Conservation (phyloP, 2,329 filamentous ascomycete genomes). For the Chalaropsis ovoidea region DNA sequence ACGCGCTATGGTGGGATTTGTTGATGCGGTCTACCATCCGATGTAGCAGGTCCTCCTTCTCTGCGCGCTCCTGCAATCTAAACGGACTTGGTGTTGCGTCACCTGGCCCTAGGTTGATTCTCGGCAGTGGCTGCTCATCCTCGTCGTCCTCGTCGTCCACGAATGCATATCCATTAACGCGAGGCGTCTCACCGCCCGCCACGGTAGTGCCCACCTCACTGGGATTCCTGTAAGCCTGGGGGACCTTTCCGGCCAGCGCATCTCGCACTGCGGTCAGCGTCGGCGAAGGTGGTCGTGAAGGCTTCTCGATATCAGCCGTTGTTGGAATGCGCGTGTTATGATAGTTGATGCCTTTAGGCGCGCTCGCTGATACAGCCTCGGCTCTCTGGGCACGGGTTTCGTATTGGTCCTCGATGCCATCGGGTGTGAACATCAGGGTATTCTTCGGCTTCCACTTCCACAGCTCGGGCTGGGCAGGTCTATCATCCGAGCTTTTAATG, state of each 20-base stretch:
- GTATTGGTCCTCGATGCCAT: constrained; percentile 49
- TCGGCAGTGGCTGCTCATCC: constrained; percentile 28
- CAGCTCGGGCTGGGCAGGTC: constrained; percentile 64
- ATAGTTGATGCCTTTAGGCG: constrained; percentile 68
- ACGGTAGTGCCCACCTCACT: constrained; percentile 34
- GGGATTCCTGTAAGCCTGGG: constrained; percentile 52
- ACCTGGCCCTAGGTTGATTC: constrained; percentile 49
- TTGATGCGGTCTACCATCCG: constrained; percentile 76
- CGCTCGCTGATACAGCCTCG: constrained; percentile 60
- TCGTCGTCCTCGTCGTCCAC: constrained; percentile 66
- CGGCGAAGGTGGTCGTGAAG: constrained; percentile 56
- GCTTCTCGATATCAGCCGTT: constrained; percentile 32
- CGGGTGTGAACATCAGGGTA: constrained; percentile 73
- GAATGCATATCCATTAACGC: constrained; percentile 88
- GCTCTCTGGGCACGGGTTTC: constrained; percentile 57
- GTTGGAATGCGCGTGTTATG: constrained; percentile 60
- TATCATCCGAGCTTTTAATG: constrained; percentile 56
- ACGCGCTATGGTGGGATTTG: constrained; percentile 56
- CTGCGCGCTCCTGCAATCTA: constrained; percentile 61
- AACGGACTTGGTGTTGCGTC: constrained; percentile 68
- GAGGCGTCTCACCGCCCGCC: constrained; percentile 58
- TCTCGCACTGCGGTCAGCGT: constrained; percentile 76
- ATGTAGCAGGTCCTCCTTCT: constrained; percentile 71
- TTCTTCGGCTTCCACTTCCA: constrained; percentile 72
- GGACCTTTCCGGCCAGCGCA: constrained; percentile 65